These are phyloP conservation scores for Mycothermus thermophilus DNA, from an alignment of 495 filamentous ascomycete species.

Conservation along the genomic window DNA sequence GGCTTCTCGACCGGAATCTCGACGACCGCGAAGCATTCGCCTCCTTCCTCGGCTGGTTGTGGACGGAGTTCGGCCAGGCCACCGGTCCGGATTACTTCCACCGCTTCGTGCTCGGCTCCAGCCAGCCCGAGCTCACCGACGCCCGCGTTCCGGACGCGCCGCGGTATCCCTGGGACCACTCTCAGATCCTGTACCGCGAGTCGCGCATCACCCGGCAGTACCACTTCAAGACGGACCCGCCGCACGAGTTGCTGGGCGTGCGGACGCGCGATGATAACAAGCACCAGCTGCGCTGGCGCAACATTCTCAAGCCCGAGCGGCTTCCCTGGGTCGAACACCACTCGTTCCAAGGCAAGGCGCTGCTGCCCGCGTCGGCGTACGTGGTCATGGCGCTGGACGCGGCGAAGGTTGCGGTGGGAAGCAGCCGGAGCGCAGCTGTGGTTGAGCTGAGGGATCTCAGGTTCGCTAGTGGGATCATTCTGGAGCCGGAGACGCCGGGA, in stretches of 20 bases:
- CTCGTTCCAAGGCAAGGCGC: slow-evolving; percentile 29
- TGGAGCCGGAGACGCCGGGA: slow-evolving; percentile 32
- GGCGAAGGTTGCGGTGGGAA: slow-evolving; percentile 16
- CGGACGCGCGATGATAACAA: slow-evolving; percentile 31
- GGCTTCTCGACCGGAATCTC: slow-evolving; percentile 23
- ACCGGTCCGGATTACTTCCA: slow-evolving; percentile 15
- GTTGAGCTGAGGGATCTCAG: slow-evolving; percentile 27
- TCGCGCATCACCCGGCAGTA: slow-evolving; percentile 34
- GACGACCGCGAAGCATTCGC: slow-evolving; percentile 30
- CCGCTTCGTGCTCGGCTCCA: slow-evolving; percentile 24
- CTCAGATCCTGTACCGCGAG: slow-evolving; percentile 30
- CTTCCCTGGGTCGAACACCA: slow-evolving; percentile 28
- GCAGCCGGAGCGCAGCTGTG: slow-evolving; percentile 18
- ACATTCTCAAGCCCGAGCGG: slow-evolving; percentile 32
- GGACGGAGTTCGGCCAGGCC: slow-evolving; percentile 25
- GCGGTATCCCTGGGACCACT: slow-evolving; percentile 38
- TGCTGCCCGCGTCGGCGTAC: slow-evolving; percentile 33
- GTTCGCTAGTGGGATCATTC: slow-evolving; percentile 35
- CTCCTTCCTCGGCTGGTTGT: slow-evolving; percentile 35
- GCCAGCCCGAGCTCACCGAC: slow-evolving; percentile 12
- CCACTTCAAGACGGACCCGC: slow-evolving; percentile 24
- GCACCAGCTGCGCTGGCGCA: slow-evolving; percentile 30
- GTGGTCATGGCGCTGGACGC: slow-evolving; percentile 33
- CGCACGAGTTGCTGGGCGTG: slow-evolving; percentile 36
- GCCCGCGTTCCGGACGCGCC: slow-evolving; percentile 22